phyloP scores from a whole-genome alignment of 2,329 filamentous ascomycete genomes.

The Aspergillus oerlinghausenensis region DNA sequence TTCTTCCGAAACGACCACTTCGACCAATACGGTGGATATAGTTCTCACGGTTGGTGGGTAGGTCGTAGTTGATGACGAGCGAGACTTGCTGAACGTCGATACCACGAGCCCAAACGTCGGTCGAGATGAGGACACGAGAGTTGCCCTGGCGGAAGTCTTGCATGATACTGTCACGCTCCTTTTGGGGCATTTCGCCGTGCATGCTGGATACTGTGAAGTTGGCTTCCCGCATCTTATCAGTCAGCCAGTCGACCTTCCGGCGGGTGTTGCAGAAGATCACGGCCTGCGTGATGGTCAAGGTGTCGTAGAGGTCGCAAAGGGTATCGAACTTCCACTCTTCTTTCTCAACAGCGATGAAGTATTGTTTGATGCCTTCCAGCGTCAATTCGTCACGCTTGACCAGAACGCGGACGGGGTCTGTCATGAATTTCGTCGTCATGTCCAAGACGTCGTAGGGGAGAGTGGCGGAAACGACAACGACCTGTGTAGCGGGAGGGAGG shows the following conservation, averaged over 20 bases:
- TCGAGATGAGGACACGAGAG: slow-evolving; percentile 92
- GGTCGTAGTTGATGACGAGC: slow-evolving; percentile 97
- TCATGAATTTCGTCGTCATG: slow-evolving; percentile 99
- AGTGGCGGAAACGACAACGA: slow-evolving; percentile 96
- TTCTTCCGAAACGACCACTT: slow-evolving; percentile 90
- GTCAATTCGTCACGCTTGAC: slow-evolving; percentile 99
- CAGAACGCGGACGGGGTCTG: slow-evolving; percentile 88
- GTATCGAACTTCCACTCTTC: slow-evolving; percentile 99
- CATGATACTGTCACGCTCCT: slow-evolving; percentile 98
- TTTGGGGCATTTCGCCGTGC: slow-evolving; percentile 99
- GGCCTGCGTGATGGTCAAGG: slow-evolving; percentile 94
- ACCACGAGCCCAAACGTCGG: slow-evolving; percentile 95
- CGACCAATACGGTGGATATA: slow-evolving; percentile 98
- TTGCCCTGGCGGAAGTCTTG: slow-evolving; percentile 97
- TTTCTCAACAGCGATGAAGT: slow-evolving; percentile 98
- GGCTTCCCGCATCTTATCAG: slow-evolving; percentile 97
- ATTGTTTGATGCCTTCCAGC: slow-evolving; percentile 94
- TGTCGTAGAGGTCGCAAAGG: slow-evolving; percentile 97
- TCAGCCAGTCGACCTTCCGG: slow-evolving; percentile 98
- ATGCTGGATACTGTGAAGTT: slow-evolving; percentile 99
- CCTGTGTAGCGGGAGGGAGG: slow-evolving; percentile 91
- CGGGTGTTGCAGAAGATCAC: slow-evolving; percentile 99
- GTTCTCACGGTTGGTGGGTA: slow-evolving; percentile 98
- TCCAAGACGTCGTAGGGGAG: slow-evolving; percentile 96
- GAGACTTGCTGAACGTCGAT: slow-evolving; percentile 99